Percentiles rank a stretch among this genome's conserved stretches.
Evolutionary conservation across 2,329 filamentous ascomycete genomes (phyloP).

Genomic region (Canariomyces notabilis): DNA sequence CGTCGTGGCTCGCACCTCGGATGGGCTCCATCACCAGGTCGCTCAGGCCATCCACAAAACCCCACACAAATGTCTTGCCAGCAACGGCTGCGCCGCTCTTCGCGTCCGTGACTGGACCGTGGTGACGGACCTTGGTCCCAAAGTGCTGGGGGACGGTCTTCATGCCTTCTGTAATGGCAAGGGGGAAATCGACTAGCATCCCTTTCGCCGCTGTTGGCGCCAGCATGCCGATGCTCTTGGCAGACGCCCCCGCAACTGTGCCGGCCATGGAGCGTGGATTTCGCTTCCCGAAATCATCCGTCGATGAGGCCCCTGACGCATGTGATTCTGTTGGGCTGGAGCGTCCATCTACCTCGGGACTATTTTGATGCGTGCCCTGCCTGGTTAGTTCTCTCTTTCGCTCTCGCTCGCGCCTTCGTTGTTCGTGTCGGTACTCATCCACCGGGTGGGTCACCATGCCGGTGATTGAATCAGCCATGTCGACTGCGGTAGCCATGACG

Average conservation of each 20-base stretch:
- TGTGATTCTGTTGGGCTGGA: not conserved
- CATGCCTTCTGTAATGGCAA: constrained; percentile 2
- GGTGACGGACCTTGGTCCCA: not conserved
- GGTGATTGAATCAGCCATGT: not conserved
- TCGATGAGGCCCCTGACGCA: not conserved
- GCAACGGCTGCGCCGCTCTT: not conserved
- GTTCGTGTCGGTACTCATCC: not conserved
- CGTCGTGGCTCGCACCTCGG: not conserved
- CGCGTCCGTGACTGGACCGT: not conserved
- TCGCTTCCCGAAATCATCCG: not conserved
- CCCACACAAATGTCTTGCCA: constrained; percentile 1
- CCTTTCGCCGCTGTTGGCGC: constrained; percentile 1
- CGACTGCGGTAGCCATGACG: not conserved
- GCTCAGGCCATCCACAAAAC: not conserved
- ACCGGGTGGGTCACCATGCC: constrained; percentile 4
- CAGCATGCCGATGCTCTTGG: constrained; percentile 3
- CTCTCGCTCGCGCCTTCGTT: not conserved
- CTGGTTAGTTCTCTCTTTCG: not conserved
- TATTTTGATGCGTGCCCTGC: not conserved
- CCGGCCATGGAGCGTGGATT: constrained; percentile 1
- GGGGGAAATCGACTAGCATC: not conserved
- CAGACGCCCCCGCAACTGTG: not conserved
- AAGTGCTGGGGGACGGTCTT: not conserved
- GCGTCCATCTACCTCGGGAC: not conserved
- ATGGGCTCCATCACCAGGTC: not conserved